A percentile compares a stretch with the other conserved stretches of the same genome.
phyloP scores from a whole-genome alignment of 2,329 filamentous ascomycete genomes.

The Cryphonectria japonica region DNA sequence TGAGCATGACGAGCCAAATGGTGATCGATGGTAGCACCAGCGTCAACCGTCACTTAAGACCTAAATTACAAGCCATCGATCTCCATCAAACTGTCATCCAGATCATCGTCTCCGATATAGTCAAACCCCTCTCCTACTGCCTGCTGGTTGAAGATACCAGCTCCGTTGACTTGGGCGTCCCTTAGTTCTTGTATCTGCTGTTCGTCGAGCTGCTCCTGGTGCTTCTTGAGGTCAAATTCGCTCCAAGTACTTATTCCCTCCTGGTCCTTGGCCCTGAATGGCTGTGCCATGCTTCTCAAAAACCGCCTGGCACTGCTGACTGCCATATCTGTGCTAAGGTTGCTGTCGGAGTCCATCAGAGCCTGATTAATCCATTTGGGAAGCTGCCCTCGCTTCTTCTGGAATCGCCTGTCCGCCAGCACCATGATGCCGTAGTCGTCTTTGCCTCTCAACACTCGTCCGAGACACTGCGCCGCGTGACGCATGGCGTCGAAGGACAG shows the following conservation, averaged over 20 bases:
- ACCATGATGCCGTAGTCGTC: slow-evolving; percentile 99
- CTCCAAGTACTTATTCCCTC: slow-evolving; percentile 96
- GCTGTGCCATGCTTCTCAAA: slow-evolving; percentile 87
- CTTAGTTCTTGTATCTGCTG: slow-evolving; percentile 68
- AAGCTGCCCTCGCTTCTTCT: slow-evolving; percentile 86
- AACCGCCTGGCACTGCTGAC: slow-evolving; percentile 89
- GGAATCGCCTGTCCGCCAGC: slow-evolving; percentile 88
- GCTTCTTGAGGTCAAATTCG: slow-evolving; percentile 72
- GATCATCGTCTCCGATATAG: slow-evolving; percentile 56
- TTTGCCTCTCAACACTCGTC: slow-evolving; percentile 91
- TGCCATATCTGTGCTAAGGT: slow-evolving; percentile 94
- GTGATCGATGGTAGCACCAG: background rate
- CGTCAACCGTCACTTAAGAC: background rate
- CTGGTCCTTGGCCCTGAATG: slow-evolving; percentile 80
- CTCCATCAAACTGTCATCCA: slow-evolving; percentile 62
- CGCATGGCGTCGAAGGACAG: slow-evolving; percentile 98
- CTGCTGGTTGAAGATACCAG: slow-evolving; percentile 20
- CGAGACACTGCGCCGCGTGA: slow-evolving; percentile 95
- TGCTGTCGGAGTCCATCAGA: slow-evolving; percentile 81
- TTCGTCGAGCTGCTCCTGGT: slow-evolving; percentile 76
- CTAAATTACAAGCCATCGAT: slow-evolving; percentile 21
- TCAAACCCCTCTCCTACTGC: slow-evolving; percentile 41
- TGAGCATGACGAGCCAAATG: background rate
- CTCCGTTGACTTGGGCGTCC: slow-evolving; percentile 36
- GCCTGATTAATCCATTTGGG: slow-evolving; percentile 97